A percentile compares a stretch with the other conserved stretches of the same genome.
phyloP scores from a whole-genome alignment of 2,329 filamentous ascomycete species.

The Exophiala oligosperma region DNA sequence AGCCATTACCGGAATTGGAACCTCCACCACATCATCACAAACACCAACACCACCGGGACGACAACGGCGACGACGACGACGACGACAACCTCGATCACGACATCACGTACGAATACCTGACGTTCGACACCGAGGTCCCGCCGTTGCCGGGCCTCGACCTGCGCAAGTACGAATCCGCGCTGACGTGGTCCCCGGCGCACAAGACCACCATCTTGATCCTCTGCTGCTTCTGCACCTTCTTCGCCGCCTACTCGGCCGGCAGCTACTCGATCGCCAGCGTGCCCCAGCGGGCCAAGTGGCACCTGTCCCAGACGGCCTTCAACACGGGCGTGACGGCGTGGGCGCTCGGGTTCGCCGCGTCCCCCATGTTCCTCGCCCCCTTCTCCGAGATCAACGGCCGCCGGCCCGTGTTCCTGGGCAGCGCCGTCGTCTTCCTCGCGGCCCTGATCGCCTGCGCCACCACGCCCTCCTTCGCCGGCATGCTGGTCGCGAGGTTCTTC shows the following conservation, averaged over 20 bases:
- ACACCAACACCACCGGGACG: neutral
- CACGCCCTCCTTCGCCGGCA: conserved; percentile 67
- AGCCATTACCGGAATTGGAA: conserved; percentile 13
- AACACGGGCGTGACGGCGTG: conserved; percentile 68
- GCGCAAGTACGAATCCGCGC: conserved; percentile 66
- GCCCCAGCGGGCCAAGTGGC: conserved; percentile 66
- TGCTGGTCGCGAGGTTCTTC: conserved; percentile 71
- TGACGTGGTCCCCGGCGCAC: conserved; percentile 67
- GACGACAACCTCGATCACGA: conserved; percentile 1
- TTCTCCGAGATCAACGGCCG: conserved; percentile 80
- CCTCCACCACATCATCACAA: neutral
- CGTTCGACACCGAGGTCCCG: conserved; percentile 59
- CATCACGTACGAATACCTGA: conserved; percentile 61
- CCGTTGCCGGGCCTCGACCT: conserved; percentile 61
- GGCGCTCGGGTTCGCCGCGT: neutral
- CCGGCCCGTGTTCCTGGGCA: conserved; percentile 74
- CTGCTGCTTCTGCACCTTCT: conserved; percentile 71
- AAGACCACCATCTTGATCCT: conserved; percentile 73
- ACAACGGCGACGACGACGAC: conserved; percentile 2
- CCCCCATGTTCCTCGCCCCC: conserved; percentile 1
- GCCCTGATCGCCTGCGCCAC: conserved; percentile 69
- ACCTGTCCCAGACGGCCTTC: conserved; percentile 65
- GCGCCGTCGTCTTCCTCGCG: conserved; percentile 69
- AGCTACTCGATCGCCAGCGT: conserved; percentile 70
- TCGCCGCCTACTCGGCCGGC: conserved; percentile 80